Base-by-base conservation (phyloP, 768 basidiomycete species). In the Kwoniella pini region DNA sequence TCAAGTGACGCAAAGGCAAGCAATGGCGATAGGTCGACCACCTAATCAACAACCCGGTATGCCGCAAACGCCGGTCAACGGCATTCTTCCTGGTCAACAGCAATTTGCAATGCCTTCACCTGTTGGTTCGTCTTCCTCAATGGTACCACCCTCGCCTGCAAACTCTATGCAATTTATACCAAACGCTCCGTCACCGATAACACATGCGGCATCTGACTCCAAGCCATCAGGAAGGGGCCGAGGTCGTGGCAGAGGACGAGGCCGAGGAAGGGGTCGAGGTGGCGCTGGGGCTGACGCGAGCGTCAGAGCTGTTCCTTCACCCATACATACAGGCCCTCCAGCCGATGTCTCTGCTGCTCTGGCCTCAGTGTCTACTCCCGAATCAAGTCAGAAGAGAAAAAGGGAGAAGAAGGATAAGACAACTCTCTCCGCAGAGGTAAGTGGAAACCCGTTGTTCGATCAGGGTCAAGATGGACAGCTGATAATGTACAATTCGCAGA, bases 331-430 rank as follows among this genome's bases (percentile, higher is more conserved):
- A 22, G 46, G 57, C 31, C n/a, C 19, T 49, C n/a, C n/a, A n/a
- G 39, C 45, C 31, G 19, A 30, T 19, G 21, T 33, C 11, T 22
- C 39, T 26, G 22, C 58, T 42, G 6, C 51, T 26, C 21, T 28
- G n/a, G 27, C 48, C 9, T 27, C 55, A 2, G 31, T 53, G n/a
- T 40, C 51, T 10, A 57, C 51, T 4, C 31, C 54, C n/a, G 50
- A 21, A 28, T 22, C 63, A 11, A 51, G 40, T n/a, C 63, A 64
- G 48, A 69, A 69, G 59, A 54, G 68, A 38, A 69, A 69, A 53
- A 56, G 62, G 44, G 49, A 59, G 22, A 57, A 54, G 24, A 55
- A 52, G 24, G 62, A 63, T 26, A 62, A 56, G 28, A 21, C 15
- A 11, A 19, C 40, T 36, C 53, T 31, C 24, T 48, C 39, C 15